phyloP scores from a whole-genome alignment of 495 filamentous ascomycete genomes.

The Penicillium turbatum region DNA sequence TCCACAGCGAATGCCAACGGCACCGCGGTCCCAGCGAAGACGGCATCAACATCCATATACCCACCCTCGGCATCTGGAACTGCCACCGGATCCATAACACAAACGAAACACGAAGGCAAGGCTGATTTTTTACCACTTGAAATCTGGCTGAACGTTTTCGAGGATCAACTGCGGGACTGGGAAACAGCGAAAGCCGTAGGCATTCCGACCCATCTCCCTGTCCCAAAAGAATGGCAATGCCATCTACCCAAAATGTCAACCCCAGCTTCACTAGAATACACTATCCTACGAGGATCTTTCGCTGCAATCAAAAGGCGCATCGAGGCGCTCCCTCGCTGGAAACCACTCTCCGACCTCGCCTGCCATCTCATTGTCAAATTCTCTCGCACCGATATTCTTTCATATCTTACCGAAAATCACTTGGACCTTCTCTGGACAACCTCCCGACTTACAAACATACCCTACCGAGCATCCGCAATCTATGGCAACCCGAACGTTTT shows the following conservation, averaged over 20 bases:
- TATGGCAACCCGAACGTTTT: constrained; percentile 82
- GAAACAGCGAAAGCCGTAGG: constrained; percentile 77
- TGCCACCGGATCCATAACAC: constrained; percentile 54
- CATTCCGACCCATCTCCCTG: constrained; percentile 68
- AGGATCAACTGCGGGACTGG: constrained; percentile 77
- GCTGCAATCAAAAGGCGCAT: constrained; percentile 63
- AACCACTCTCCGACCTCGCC: constrained; percentile 70
- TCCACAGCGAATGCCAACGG: not conserved
- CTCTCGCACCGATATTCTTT: constrained; percentile 69
- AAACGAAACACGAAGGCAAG: constrained; percentile 20
- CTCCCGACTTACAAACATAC: constrained; percentile 75
- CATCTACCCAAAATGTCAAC: constrained; percentile 46
- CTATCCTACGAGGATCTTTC: constrained; percentile 68
- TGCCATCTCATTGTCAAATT: constrained; percentile 92
- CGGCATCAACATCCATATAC: constrained; percentile 15
- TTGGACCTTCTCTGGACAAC: constrained; percentile 76
- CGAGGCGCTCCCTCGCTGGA: constrained; percentile 59
- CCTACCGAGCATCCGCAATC: constrained; percentile 77
- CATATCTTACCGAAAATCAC: constrained; percentile 72
- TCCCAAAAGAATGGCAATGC: constrained; percentile 69
- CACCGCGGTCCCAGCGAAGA: not conserved
- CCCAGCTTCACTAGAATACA: constrained; percentile 67
- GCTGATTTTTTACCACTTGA: constrained; percentile 63
- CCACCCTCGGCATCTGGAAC: constrained; percentile 57
- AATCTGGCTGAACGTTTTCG: constrained; percentile 83